phyloP scores from a whole-genome alignment of 1,284 basidiomycete genomes.

The Marasmius oreades region DNA sequence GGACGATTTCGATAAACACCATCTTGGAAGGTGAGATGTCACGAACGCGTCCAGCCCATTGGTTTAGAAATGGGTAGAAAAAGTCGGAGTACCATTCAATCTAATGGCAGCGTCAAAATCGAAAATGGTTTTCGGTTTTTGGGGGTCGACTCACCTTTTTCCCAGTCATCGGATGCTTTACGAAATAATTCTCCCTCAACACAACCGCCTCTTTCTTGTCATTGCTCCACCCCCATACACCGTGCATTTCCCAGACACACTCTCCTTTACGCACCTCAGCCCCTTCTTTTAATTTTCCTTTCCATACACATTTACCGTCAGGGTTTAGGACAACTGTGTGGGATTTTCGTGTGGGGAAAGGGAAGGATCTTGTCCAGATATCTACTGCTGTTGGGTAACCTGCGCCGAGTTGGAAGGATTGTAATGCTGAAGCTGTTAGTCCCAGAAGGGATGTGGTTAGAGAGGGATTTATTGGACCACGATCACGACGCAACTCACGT shows the following conservation, averaged over 20 bases:
- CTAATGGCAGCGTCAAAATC: too few species aligned
- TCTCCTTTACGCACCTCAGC: slow-evolving; percentile 47
- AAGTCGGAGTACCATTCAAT: slow-evolving; percentile 84
- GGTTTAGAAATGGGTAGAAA: slow-evolving; percentile 78
- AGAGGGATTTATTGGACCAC: neutral
- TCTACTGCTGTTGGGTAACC: slow-evolving; percentile 74
- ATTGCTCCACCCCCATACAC: slow-evolving; percentile 90
- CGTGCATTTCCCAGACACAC: slow-evolving; percentile 90
- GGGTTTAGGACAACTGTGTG: slow-evolving; percentile 56
- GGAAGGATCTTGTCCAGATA: slow-evolving; percentile 80
- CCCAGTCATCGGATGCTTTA: slow-evolving; percentile 58
- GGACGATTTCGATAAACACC: slow-evolving; percentile 80
- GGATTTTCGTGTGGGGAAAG: slow-evolving; percentile 72
- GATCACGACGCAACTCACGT: slow-evolving; percentile 49
- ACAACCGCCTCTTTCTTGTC: slow-evolving; percentile 69
- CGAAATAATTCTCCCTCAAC: slow-evolving; percentile 86
- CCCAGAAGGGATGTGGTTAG: neutral
- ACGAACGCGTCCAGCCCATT: slow-evolving; percentile 73
- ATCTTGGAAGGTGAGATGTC: slow-evolving; percentile 51
- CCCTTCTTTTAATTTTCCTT: slow-evolving; percentile 9
- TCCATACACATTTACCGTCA: slow-evolving; percentile 63
- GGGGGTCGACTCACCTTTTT: too few species aligned
- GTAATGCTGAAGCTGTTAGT: slow-evolving; percentile 67
- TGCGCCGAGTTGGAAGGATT: slow-evolving; percentile 82
- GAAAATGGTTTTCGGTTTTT: too few species aligned